phyloP scores from a whole-genome alignment of 164 flowering plant species.

The Aristolochia californica region DNA sequence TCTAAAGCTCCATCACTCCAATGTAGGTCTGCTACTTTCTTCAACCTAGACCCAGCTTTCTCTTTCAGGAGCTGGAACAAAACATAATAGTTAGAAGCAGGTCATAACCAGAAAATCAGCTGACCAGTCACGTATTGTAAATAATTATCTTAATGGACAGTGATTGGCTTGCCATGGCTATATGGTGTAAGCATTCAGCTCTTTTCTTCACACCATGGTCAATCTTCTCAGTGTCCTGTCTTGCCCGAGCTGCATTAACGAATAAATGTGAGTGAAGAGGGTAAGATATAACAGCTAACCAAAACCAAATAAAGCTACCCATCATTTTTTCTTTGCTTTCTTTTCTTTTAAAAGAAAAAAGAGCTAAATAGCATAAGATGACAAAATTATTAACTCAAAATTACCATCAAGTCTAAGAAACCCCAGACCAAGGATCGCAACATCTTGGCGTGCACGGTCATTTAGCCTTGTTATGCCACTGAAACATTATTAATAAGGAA shows the following conservation, averaged over 20 bases:
- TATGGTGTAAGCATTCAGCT: constrained; percentile 71
- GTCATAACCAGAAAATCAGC: too few species aligned
- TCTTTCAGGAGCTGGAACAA: constrained; percentile 50
- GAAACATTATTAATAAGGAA: background rate
- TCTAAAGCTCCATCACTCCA: constrained; percentile 97
- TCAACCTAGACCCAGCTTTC: constrained; percentile 68
- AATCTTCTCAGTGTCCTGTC: constrained; percentile 82
- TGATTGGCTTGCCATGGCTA: constrained; percentile 47
- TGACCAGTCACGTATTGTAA: background rate
- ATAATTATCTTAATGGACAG: background rate
- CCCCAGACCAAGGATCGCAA: constrained; percentile 76
- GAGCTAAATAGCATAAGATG: too few species aligned
- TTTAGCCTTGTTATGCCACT: constrained; percentile 84
- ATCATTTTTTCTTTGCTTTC: too few species aligned
- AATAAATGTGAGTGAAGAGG: background rate
- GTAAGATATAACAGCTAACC: background rate
- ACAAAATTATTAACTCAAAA: background rate
- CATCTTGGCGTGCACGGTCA: constrained; percentile 92
- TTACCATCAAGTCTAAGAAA: constrained; percentile 94
- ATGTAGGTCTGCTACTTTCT: constrained; percentile 75
- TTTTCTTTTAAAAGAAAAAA: background rate
- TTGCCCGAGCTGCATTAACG: constrained; percentile 61
- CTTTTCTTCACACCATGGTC: constrained; percentile 73
- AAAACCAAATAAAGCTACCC: background rate
- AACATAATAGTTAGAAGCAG: background rate